Base-by-base conservation (phyloP, 2,329 filamentous ascomycete species). In the Geoglossum cookeanum region DNA sequence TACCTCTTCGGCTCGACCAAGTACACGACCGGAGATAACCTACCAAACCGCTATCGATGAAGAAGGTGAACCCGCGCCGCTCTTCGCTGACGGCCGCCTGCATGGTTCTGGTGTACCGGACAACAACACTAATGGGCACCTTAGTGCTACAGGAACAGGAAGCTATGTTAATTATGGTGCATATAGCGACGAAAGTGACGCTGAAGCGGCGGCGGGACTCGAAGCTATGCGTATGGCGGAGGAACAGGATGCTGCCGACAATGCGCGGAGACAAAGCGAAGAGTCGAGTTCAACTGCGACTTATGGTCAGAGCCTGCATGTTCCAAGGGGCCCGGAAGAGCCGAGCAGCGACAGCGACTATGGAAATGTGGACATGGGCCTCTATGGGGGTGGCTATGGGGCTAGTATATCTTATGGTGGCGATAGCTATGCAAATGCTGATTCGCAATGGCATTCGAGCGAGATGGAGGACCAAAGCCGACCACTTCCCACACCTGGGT, bases 151-250 rank as follows among this genome's bases (percentile, higher is more conserved):
- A 3, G 71, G 68, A 3, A 66, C 68, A 1, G 70, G 72, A 57
- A 67, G 73, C 55, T 70, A 71, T 58, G 68, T 72, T 44, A 72
- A 73, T 59, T 72, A 74, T 59, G 71, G 70, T 59, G 71, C 71
- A 4, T 76, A 76, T 62, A 75, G 75, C 60, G 85, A 91, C 57
- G 88, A 94, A 55, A 94, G 88, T 65, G 91, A 97, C 65, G 81
- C 85, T 0, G 91, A 96, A 68, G 91, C 85, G 22, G 83, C 85
- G 44, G 87, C 87, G 59, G 91, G 92, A 15, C 72, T 94, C 55
- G 79, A 86, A 66, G 89, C 89, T 62, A 81, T 97, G 77, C 81
- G 82, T 59, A 80, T 90, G 70, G 89, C 88, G 3, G 88, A 94
- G 60, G 79, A 88, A 67, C 76, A 82, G 66, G 86, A 94, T 59